Base-by-base conservation (phyloP, 2,329 filamentous ascomycete genomes). In the Tolypocladium amazonense region DNA sequence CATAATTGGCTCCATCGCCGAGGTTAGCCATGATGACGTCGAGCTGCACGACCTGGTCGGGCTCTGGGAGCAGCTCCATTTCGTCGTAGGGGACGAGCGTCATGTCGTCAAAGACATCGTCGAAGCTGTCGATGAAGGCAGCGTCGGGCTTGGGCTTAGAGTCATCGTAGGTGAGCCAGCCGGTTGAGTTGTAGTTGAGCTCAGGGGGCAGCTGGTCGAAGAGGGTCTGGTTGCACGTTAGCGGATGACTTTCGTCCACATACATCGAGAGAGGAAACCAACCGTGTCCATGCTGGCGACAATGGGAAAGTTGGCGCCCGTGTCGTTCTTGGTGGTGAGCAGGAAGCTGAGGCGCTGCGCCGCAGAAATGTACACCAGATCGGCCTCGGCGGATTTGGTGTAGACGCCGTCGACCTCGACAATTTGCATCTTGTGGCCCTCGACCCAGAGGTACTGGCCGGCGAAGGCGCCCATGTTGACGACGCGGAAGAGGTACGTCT, bases 331-430 rank as follows among this genome's bases (percentile, higher is more conserved):
- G 18, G 85, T 86, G 0, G 83, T 90, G 35, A 87, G 61, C 30
- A 87, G 72, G 64, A 87, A 81, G 67, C 81, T 83, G 66, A 78
- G 84, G 56, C 88, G 81, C 71, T 92, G 89, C 0, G 86, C 88
- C 14, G 85, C 81, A 15, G 83, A 76, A 11, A 92, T 66, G 64
- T 90, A 90, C 15, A 91, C 77, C 76, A 82, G 82, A 30, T 82
- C 76, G 0, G 86, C 82, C 61, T 83, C 81, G 0, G 79, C 73
- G 0, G 79, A 78, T 61, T 89, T 79, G 0, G 81, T 85, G 65
- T 88, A 90, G 14, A 90, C 78, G 8, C 88, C 88, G 68, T 91
- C 88, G 1, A 90, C 83, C 70, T 90, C 88, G 39, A 91, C 80
- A 59, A 91, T 85, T 35, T 77, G 81, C 74, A 91, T 84, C 38